Evolutionary conservation across 1,284 basidiomycete species (phyloP), one percentile per base, ranked within the genome.

Genomic region (Exobasidium rhododendri): DNA sequence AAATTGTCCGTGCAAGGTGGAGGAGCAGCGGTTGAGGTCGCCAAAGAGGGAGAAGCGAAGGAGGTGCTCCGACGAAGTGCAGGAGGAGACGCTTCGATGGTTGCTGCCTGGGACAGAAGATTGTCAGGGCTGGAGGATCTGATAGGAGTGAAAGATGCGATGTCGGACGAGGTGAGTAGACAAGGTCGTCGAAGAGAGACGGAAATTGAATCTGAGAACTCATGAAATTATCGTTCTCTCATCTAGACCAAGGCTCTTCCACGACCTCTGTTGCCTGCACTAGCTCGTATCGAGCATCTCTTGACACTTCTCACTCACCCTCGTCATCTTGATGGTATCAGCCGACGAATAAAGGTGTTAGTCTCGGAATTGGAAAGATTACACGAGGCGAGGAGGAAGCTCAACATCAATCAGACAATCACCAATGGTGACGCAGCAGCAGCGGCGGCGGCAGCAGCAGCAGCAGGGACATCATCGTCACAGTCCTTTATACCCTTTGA

Each of bases 321-420:
- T 0, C 87, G 93, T 4, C 94, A 98, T 78, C 88, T 98, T 43
- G 94, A 98, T 80, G 89, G 92, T n/a, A 90, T 97, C 67, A 92
- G 92, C 1, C 86, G 94, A 17, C 88, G 94, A 6, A 86, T 97
- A 68, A 98, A 97, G 75, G 83, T 97, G 7, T 86, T 97, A 17
- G 85, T 94, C 6, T 89, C 92, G 0, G 94, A 98, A 79, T 85
- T 98, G 59, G 94, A 97, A 64, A 87, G 93, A 20, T 86, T 88
- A 0, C 87, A 89, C 58, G 84, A 85, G 51, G 77, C 81, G 0
- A 79, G 82, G 7, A 72, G 80, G 4, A 81, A 81, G 62, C 76
- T 82, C 30, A 68, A 74, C 58, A 61, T 69, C 30, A 62, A 67
- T 69, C 35, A 40, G 35, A 7, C 7, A 17, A 40, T 40, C 17